Conservation (phyloP, 2,329 filamentous ascomycete species). For the Talaromyces sp. region DNA sequence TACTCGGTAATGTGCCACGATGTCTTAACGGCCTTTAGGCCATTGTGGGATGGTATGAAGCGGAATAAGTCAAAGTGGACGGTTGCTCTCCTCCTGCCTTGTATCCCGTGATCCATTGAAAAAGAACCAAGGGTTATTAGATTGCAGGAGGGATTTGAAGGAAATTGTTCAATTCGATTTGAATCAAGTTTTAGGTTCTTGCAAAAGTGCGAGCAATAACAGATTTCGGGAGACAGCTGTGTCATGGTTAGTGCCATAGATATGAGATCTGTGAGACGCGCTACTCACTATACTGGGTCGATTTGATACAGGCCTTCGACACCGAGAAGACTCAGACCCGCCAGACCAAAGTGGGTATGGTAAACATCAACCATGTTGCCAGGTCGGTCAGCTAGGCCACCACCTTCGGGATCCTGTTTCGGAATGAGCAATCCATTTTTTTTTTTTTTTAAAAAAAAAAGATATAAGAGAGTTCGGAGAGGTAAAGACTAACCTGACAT, state of each 20-base stretch:
- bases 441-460: too few species aligned
- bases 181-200: conserved; percentile 26
- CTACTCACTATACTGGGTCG: conserved; percentile 78
- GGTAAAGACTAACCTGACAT: conserved; percentile 70
- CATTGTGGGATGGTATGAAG: conserved; percentile 41
- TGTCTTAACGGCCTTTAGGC: conserved; percentile 45
- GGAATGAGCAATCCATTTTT: conserved; percentile 21
- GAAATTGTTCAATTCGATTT: conserved; percentile 7
- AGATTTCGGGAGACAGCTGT: conserved; percentile 70
- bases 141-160: conserved; percentile 62
- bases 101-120: conserved; percentile 66
- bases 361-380: conserved; percentile 97
- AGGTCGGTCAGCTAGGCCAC: conserved; percentile 86
- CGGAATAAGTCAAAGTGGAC: conserved; percentile 44
- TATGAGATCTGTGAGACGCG: not conserved
- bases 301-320: conserved; percentile 77
- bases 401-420: conserved; percentile 69
- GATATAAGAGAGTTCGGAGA: not conserved
- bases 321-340: conserved; percentile 81
- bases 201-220: conserved; percentile 63
- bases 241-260: conserved; percentile 18
- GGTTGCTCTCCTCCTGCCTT: conserved; percentile 67
- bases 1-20: conserved; percentile 38
- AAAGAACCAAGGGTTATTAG: conserved; percentile 66
- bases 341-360: conserved; percentile 87